Evolutionary conservation across 2,329 filamentous ascomycete genomes (phyloP), one percentile per base, ranked within the genome.

Genomic region (Phoma herbarum): DNA sequence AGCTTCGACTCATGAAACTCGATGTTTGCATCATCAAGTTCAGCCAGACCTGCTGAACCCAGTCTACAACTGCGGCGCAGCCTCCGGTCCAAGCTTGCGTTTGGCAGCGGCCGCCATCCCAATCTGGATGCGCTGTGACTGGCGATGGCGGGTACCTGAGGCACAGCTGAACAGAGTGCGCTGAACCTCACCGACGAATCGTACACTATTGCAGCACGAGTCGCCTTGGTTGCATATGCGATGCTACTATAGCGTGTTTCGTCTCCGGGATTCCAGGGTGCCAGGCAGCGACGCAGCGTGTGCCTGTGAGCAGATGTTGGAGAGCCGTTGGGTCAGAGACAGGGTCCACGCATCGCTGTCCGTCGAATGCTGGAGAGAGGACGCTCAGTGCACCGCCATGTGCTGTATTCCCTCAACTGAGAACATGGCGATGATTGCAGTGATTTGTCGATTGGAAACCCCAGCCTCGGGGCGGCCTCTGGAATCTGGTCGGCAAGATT

Each of bases 61-160:
- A 60, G 60, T 61, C 62, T 64, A 63, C 62, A 42, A 45, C 52
- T 62, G 57, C 43, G 55, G 56, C 46, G 59, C 54, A 48, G 45
- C 55, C 43, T 51, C 56, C 43, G 53, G 52, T 48, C 61, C 60
- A 60, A 61, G 49, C 55, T 66, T 43, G 62, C 60, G 44, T 61
- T 48, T 65, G 57, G 59, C 68, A 67, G 63, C 66, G 67, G 69
- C 60, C 64, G 56, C 70, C 63, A 67, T 64, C 20, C 65, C 67
- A 22, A 31, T 54, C 37, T 33, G 56, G 58, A 57, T 45, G 54
- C 45, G 49, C 55, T 59, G 53, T 35, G 57, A 64, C 61, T 64
- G 64, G 60, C 66, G 65, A 48, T 59, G 52, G 63, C 67, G 63
- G 60, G 53, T 58, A 57, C 57, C 54, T 52, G 57, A 48, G 54